Evolutionary conservation across 768 basidiomycete species (phyloP).

Genomic region (Lactarius evosmus): DNA sequence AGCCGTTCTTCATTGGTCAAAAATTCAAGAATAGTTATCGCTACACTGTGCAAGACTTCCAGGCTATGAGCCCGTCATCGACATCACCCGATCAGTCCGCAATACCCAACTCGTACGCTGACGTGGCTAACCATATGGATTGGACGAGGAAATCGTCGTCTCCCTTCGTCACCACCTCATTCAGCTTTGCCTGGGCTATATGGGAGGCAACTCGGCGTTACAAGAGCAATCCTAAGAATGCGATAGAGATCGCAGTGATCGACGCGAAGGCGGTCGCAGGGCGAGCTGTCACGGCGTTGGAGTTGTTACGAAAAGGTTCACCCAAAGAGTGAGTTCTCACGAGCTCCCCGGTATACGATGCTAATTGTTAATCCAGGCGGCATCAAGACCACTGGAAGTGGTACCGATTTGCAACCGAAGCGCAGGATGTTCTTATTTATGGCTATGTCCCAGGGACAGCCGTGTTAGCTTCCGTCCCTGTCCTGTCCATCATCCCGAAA

Average conservation of each 20-base stretch:
- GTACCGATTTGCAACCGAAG: constrained; percentile 70
- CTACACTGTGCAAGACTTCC: constrained; percentile 32
- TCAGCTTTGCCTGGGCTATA: constrained; percentile 78
- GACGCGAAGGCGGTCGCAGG: constrained; percentile 59
- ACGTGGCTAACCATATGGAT: constrained; percentile 68
- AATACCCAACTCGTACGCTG: constrained; percentile 46
- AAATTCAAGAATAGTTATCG: constrained; percentile 46
- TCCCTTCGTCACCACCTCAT: constrained; percentile 69
- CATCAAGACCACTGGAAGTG: constrained; percentile 69
- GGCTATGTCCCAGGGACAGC: constrained; percentile 64
- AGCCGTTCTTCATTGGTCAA: constrained; percentile 68
- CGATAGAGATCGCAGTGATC: constrained; percentile 75
- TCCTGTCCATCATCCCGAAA: constrained; percentile 58
- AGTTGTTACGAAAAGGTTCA: constrained; percentile 52
- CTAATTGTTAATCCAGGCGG: constrained; percentile 41
- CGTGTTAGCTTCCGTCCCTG: constrained; percentile 66
- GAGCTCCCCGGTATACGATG: not conserved
- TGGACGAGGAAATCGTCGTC: constrained; percentile 74
- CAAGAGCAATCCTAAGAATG: constrained; percentile 66
- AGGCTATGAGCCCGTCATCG: constrained; percentile 25
- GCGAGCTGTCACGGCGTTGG: constrained; percentile 60
- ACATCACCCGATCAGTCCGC: constrained; percentile 24
- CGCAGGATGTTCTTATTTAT: constrained; percentile 71
- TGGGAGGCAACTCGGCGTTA: constrained; percentile 82
- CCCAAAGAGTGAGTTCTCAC: constrained; percentile 51